Evolutionary conservation across 768 basidiomycete species (phyloP).

Genomic region (Crassisporium funariophilum): DNA sequence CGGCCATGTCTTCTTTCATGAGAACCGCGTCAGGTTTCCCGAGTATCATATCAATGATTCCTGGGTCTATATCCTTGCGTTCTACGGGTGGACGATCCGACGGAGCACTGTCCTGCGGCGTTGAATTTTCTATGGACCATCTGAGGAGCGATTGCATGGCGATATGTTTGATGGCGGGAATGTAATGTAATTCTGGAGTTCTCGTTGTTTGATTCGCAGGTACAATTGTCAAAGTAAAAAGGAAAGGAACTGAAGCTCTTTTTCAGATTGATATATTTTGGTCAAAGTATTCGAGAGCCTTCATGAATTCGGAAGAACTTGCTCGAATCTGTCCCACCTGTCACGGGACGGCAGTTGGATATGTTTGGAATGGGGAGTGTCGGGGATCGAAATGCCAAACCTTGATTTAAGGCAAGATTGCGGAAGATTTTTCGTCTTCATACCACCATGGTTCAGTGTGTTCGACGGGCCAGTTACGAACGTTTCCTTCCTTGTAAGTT

Average conservation of each 20-base stretch:
- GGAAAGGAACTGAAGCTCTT: neutral
- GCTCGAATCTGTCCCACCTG: constrained; percentile 22
- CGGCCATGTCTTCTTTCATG: constrained; percentile 79
- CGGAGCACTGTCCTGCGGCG: constrained; percentile 31
- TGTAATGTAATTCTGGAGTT: neutral
- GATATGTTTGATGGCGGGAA: neutral
- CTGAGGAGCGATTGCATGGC: constrained; percentile 77
- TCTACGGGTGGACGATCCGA: constrained; percentile 34
- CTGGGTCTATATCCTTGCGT: constrained; percentile 69
- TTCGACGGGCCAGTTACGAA: neutral
- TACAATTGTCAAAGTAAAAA: neutral
- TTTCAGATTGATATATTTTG: constrained; percentile 16
- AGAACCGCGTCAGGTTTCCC: constrained; percentile 80
- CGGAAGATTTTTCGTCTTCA: too few species aligned
- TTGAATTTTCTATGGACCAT: constrained; percentile 80
- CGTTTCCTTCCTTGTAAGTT: neutral
- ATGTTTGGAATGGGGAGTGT: constrained; percentile 8
- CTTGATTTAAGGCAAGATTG: too few species aligned
- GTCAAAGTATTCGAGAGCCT: constrained; percentile 15
- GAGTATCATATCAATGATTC: constrained; percentile 81
- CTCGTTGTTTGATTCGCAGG: neutral
- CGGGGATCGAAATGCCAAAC: constrained; percentile 22
- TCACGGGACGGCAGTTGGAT: constrained; percentile 14
- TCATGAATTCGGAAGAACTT: constrained; percentile 28
- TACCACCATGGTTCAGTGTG: too few species aligned